These are phyloP conservation scores for Blastocystis sp. DNA, from an alignment of 352 stramenopile species.

Conservation along the genomic window DNA sequence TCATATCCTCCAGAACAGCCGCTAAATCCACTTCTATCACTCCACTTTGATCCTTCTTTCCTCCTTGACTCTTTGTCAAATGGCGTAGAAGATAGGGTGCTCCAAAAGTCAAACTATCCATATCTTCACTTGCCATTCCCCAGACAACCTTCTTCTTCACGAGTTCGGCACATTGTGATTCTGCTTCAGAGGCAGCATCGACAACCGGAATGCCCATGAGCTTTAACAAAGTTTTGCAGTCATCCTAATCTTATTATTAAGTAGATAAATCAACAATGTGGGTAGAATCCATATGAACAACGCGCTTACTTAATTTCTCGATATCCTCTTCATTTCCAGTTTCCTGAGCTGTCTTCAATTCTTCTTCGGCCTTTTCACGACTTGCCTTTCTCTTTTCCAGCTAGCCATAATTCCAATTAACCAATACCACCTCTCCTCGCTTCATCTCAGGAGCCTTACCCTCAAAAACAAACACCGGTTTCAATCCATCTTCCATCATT, in stretches of 20 bases:
- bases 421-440: conserved; percentile 84
- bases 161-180: conserved; percentile 92
- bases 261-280: conserved; percentile 74
- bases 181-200: conserved; percentile 91
- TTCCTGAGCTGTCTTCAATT: conserved; percentile 80
- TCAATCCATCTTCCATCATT: conserved; percentile 92
- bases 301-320: conserved; percentile 86
- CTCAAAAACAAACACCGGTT: conserved; percentile 98
- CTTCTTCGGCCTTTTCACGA: conserved; percentile 74
- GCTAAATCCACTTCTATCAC: conserved; percentile 74
- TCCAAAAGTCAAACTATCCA: conserved; percentile 96
- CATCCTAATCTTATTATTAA: conserved; percentile 73
- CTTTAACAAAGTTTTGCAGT: conserved; percentile 84
- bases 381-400: conserved; percentile 69
- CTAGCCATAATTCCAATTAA: neutral
- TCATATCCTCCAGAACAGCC: conserved; percentile 86
- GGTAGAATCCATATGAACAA: conserved; percentile 83
- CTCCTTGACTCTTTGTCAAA: conserved; percentile 76
- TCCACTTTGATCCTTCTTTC: conserved; percentile 37
- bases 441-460: conserved; percentile 96
- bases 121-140: conserved; percentile 94
- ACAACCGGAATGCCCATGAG: conserved; percentile 95
- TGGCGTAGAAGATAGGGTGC: conserved; percentile 89
- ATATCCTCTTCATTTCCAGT: conserved; percentile 81
- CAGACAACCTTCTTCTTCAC: conserved; percentile 87